Evolutionary conservation across 164 flowering plant species (phyloP), one percentile per base, ranked within the genome.

Genomic region (Liriodendron chinense): DNA sequence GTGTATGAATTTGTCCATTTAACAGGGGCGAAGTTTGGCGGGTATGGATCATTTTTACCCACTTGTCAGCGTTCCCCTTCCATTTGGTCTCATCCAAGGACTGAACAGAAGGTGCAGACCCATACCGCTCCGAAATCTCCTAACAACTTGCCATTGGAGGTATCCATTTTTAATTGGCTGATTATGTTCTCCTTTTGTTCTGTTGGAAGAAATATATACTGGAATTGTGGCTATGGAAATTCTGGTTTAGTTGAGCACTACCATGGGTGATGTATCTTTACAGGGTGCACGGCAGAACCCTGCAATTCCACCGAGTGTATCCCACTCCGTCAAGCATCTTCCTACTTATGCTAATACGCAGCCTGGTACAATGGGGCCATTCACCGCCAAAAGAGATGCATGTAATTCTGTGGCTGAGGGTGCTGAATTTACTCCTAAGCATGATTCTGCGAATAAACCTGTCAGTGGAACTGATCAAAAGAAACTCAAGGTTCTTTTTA

Each of bases 11-110:
- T 69, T 34, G 48, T 72, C 80, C 68, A 47, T 69, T 74, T 75
- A 78, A 8, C 86, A 94, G 98, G 98, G 75, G 79, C 96, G 79
- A 91, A 87, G 81, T 91, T 70, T 86, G 94, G 95, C 78, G 91
- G 85, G 1, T 93, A 94, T 87, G 98, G 98, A 50, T 87, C 98
- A 9, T 94, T 94, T 83, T 83, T 94, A 75, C 94, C 97, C 24
- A 69, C 86, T 9, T 80, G 87, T 76, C 85, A 87, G 77, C 86
- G 90, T 7, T 88, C 88, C 50, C 87, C 92, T 75, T 61, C 87
- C 21, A 69, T 72, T 78, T 77, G 34, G 76, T 78, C 90, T 68
- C 88, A 80, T 72, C 86, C 88, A 67, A 87, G 77, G 78, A 83
- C 87, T 79, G 88, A 86, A 49, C 85, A 56, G 62, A 82, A 68